Conservation (phyloP, 306 rosid species). For the Citrullus colocynthis region DNA sequence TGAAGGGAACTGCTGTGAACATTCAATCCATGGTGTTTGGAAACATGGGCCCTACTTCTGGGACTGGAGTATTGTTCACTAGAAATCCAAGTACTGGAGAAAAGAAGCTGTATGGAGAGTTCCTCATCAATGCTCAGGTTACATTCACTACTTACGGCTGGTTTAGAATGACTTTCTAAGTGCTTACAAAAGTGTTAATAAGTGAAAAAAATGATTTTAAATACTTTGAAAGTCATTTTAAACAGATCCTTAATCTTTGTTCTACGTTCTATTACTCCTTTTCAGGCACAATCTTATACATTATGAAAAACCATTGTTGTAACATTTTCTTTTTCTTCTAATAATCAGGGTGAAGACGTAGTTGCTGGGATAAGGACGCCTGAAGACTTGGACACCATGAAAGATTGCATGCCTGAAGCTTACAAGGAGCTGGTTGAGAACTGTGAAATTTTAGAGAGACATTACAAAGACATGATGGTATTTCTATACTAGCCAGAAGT, state of each 20-base stretch:
- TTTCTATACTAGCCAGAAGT: background rate
- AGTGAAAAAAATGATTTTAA: no score
- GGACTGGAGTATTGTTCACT: constrained; percentile 94
- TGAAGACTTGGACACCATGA: constrained; percentile 69
- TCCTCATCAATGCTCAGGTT: constrained; percentile 95
- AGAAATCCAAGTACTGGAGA: constrained; percentile 98
- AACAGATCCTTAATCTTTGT: background rate
- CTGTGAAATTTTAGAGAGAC: constrained; percentile 77
- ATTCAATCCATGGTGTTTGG: constrained; percentile 95
- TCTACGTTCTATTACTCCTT: constrained; percentile 9
- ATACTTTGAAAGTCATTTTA: background rate
- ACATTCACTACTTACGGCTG: background rate
- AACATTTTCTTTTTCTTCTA: background rate
- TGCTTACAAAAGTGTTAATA: no score
- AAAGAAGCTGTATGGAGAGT: constrained; percentile 88
- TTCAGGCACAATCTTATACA: background rate
- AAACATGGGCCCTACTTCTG: constrained; percentile 92
- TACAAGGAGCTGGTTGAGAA: constrained; percentile 82
- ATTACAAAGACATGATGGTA: constrained; percentile 99
- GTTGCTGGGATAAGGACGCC: constrained; percentile 99
- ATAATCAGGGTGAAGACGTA: constrained; percentile 87
- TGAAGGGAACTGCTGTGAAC: constrained; percentile 91
- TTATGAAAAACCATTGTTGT: background rate
- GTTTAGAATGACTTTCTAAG: background rate
- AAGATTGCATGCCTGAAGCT: constrained; percentile 79